phyloP scores from a whole-genome alignment of 257 asterid species.

The Penstemon eatonii region DNA sequence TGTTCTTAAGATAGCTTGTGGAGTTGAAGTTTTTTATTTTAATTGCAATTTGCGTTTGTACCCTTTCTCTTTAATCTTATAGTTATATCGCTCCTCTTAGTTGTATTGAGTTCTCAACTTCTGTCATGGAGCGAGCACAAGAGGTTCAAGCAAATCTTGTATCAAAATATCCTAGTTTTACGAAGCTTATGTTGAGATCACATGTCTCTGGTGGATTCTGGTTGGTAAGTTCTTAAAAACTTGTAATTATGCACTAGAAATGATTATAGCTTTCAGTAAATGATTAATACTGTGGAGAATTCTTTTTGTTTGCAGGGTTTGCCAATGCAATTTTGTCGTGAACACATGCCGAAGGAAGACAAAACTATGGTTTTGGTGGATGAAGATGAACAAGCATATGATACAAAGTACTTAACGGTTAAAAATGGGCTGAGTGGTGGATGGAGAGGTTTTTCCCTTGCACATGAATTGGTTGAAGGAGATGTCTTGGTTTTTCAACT shows the following conservation, averaged over 20 bases:
- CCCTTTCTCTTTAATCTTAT: background rate
- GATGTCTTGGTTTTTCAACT: constrained; percentile 68
- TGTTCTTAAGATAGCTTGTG: background rate
- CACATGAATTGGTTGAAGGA: constrained; percentile 51
- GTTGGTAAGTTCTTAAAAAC: constrained; percentile 51
- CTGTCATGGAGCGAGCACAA: constrained; percentile 37
- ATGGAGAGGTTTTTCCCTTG: constrained; percentile 68
- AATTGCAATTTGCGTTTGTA: background rate
- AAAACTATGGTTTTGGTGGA: constrained; percentile 45
- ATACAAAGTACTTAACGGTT: constrained; percentile 39
- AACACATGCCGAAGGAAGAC: constrained; percentile 53
- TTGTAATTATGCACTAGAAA: background rate
- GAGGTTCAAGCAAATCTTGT: constrained; percentile 46
- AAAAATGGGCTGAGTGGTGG: constrained; percentile 68
- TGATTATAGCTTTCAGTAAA: background rate
- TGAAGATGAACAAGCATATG: constrained; percentile 38
- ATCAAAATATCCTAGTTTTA: constrained; percentile 39
- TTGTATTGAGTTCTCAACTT: constrained; percentile 21
- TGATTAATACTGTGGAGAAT: background rate
- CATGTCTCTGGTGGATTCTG: constrained; percentile 67
- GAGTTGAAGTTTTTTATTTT: too few relatives aligned
- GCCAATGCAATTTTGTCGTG: constrained; percentile 48
- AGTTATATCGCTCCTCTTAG: constrained; percentile 19
- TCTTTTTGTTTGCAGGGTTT: constrained; percentile 41
- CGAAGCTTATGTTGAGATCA: constrained; percentile 51